Evolutionary conservation across 768 basidiomycete genomes (phyloP), one percentile per base, ranked within the genome.

Genomic region (Tricholoma flavovirens): DNA sequence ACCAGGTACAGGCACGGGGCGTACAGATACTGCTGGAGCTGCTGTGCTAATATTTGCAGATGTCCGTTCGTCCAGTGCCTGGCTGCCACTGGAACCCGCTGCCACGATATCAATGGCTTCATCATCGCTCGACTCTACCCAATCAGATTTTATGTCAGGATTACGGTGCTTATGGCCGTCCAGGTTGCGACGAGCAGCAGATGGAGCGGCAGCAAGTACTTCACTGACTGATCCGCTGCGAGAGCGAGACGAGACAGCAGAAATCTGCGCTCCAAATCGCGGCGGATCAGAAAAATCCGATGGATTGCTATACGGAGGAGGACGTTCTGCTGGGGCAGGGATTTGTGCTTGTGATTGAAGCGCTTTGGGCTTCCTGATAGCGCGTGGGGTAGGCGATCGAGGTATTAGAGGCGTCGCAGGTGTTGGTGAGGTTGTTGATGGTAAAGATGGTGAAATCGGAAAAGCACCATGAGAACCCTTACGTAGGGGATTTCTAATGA

Each of bases 41-140:
- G 62, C 70, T 12, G 70, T 70, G 7, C 75, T 70, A 38, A 74
- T 69, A 2, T 75, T 75, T 10, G 81, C 75, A 65, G 90, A 92
- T 0, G 90, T 93, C 24, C 90, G 82, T 68, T 93, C 90, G 63
- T 93, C 90, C 50, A 93, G 67, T 12, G 86, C 84, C 64, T 87
- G 87, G 62, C 88, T 87, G 7, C 91, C 90, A 57, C 88, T 89
- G 12, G 88, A 77, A 10, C 84, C 90, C 15, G 91, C 90, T 0
- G 91, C 87, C 30, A 92, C 81, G 40, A 89, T 73, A 62, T 90
- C 83, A 53, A 93, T 90, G 12, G 90, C 91, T 68, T 93, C 91
- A 54, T 93, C 91, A 59, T 93, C 91, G 61, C 90, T 92, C 5
- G 81, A 83, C 66, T 90, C 83, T 54, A 81, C 75, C 91, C 93